phyloP scores from a whole-genome alignment of 495 filamentous ascomycete species.

The Halenospora varia region DNA sequence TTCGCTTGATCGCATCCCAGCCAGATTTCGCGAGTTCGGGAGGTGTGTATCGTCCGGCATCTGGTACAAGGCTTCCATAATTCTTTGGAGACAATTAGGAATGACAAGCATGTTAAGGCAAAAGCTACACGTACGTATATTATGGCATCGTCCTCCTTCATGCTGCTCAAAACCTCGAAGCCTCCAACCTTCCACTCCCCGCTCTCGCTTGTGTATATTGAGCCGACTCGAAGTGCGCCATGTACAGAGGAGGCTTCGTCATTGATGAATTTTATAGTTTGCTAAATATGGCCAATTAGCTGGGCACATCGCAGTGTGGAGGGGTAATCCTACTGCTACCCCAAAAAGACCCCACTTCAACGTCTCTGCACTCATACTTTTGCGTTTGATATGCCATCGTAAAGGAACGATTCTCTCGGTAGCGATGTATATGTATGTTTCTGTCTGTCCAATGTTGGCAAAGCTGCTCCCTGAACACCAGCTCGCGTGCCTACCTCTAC shows the following conservation, averaged over 20 bases:
- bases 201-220: slow-evolving; percentile 88
- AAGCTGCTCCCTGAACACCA: not conserved
- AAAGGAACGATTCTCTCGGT: slow-evolving; percentile 86
- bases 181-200: slow-evolving; percentile 97
- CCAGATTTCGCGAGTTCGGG: slow-evolving; percentile 83
- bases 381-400: slow-evolving; percentile 79
- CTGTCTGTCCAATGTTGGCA: slow-evolving; percentile 55
- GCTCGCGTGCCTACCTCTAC: slow-evolving; percentile 67
- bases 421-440: slow-evolving; percentile 89
- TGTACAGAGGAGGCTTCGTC: slow-evolving; percentile 88
- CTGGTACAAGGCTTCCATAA: slow-evolving; percentile 81
- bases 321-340: slow-evolving; percentile 60
- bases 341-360: slow-evolving; percentile 92
- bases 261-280: slow-evolving; percentile 93
- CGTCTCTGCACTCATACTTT: slow-evolving; percentile 80
- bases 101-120: not conserved
- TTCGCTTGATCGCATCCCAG: slow-evolving; percentile 83
- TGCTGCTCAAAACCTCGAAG: slow-evolving; percentile 87
- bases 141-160: slow-evolving; percentile 90
- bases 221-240: slow-evolving; percentile 76
- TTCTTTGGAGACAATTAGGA: slow-evolving; percentile 42
- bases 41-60: slow-evolving; percentile 73
- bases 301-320: not conserved
- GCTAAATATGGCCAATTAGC: slow-evolving; percentile 37
- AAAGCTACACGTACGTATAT: slow-evolving; percentile 70